phyloP scores from a whole-genome alignment of 1,284 basidiomycete species.

The Boletus sp. region DNA sequence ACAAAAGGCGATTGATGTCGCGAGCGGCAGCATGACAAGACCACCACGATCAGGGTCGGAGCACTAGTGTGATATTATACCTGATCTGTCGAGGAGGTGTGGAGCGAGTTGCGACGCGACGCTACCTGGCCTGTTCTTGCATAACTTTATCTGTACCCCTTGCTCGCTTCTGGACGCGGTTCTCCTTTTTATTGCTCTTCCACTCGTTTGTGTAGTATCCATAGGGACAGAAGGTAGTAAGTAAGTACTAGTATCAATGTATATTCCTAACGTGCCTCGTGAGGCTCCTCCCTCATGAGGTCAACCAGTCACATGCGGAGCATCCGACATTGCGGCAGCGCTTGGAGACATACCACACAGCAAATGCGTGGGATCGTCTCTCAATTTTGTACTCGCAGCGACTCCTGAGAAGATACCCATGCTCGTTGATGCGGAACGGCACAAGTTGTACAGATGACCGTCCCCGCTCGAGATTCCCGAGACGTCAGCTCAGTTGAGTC shows the following conservation, averaged over 20 bases:
- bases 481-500: no score
- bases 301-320: no score
- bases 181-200: not conserved
- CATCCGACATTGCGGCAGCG: no score
- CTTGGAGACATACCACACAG: no score
- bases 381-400: no score
- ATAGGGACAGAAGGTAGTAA: slow-evolving; percentile 6
- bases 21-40: slow-evolving; percentile 8
- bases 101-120: slow-evolving; percentile 9
- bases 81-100: slow-evolving; percentile 19
- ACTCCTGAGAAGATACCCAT: no score
- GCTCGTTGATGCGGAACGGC: no score
- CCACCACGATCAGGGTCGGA: slow-evolving; percentile 1
- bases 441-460: no score
- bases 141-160: slow-evolving; percentile 1
- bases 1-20: not conserved
- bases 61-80: slow-evolving; percentile 7
- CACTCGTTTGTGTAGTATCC: not conserved
- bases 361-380: no score
- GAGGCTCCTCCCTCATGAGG: not conserved
- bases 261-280: slow-evolving; percentile 1
- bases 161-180: no score
- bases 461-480: no score
- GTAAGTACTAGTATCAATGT: not conserved
- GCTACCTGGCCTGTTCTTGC: slow-evolving; percentile 13